A percentile compares a stretch with the other conserved stretches of the same genome.
phyloP scores from a whole-genome alignment of 305 asterid genomes.

The Fraxinus velutina region DNA sequence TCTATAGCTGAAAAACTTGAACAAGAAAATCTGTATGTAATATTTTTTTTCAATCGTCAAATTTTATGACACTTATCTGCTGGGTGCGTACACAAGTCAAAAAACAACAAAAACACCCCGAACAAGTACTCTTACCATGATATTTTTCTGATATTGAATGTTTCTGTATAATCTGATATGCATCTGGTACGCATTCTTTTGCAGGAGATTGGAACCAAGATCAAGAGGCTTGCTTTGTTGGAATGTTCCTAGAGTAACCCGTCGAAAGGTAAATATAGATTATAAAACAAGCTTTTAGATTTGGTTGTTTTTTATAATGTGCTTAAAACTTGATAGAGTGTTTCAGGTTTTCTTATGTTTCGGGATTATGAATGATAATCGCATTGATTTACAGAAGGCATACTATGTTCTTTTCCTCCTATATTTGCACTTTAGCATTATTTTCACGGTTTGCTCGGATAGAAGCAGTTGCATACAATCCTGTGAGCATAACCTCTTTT shows the following conservation, averaged over 20 bases:
- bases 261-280: slow-evolving; percentile 36
- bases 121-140: not conserved
- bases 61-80: not conserved
- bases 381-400: not conserved
- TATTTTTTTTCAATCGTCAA: not conserved
- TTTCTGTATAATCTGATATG: not conserved
- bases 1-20: slow-evolving; percentile 96
- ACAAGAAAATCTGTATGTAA: slow-evolving; percentile 83
- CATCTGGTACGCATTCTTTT: not conserved
- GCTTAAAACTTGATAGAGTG: not conserved
- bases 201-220: slow-evolving; percentile 53
- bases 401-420: not conserved
- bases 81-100: not conserved
- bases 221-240: slow-evolving; percentile 55
- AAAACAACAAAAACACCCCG: not conserved
- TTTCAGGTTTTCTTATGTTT: not conserved
- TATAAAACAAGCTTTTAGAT: not conserved
- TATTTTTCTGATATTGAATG: not conserved
- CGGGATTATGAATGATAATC: not conserved
- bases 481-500: not conserved
- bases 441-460: not conserved
- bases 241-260: slow-evolving; percentile 37
- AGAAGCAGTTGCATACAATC: not conserved
- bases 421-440: not conserved
- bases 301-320: not conserved